Conservation (phyloP, 345 rosid genomes). For the Eutrema japonicum region DNA sequence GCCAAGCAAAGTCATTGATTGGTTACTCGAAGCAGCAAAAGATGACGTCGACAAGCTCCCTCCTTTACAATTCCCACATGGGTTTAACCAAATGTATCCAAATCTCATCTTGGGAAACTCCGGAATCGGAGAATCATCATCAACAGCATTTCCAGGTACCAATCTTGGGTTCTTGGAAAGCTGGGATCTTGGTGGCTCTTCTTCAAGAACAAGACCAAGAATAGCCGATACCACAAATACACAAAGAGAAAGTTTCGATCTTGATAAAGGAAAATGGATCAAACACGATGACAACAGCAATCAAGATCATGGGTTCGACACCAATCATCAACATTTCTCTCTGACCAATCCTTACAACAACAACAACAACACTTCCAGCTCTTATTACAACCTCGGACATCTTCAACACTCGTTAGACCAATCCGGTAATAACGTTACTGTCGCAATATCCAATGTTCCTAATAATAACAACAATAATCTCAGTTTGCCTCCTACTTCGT, state of each 20-base stretch:
- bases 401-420: slow-evolving; percentile 71
- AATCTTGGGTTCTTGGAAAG: slow-evolving; percentile 53
- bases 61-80: slow-evolving; percentile 77
- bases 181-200: slow-evolving; percentile 49
- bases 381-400: slow-evolving; percentile 66
- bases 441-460: slow-evolving; percentile 54
- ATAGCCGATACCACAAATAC: slow-evolving; percentile 36
- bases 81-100: slow-evolving; percentile 72
- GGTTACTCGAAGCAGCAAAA: slow-evolving; percentile 81
- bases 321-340: slow-evolving; percentile 47
- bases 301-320: slow-evolving; percentile 46
- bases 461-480: slow-evolving; percentile 39
- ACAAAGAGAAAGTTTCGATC: slow-evolving; percentile 39
- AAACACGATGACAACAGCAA: slow-evolving; percentile 48
- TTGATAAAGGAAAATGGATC: slow-evolving; percentile 74
- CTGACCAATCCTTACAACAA: slow-evolving; percentile 49
- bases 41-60: slow-evolving; percentile 87
- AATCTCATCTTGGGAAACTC: slow-evolving; percentile 47
- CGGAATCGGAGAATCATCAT: slow-evolving; percentile 39
- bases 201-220: slow-evolving; percentile 50
- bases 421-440: slow-evolving; percentile 63
- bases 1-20: slow-evolving; percentile 94
- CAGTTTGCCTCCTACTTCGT: slow-evolving; percentile 41
- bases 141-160: slow-evolving; percentile 33
- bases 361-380: slow-evolving; percentile 45